phyloP scores from a whole-genome alignment of 164 flowering plant genomes.

The Taxillus chinensis region DNA sequence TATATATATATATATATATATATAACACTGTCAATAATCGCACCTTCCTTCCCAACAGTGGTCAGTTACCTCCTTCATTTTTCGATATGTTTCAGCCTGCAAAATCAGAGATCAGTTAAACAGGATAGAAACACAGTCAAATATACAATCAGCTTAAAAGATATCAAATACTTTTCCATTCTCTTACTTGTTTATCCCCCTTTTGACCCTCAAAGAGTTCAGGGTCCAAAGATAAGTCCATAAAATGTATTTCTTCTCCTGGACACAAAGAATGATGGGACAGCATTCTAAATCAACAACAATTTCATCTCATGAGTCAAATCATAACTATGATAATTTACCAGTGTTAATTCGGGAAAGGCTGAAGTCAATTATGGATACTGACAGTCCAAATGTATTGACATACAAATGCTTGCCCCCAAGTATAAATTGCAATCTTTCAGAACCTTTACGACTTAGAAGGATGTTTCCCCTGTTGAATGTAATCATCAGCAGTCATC shows the following conservation, averaged over 20 bases:
- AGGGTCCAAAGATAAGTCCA: conserved; percentile 79
- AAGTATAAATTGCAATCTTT: conserved; percentile 38
- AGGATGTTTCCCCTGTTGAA: conserved; percentile 90
- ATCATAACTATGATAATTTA: conserved; percentile 8
- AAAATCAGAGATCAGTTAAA: neutral
- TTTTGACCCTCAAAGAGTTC: conserved; percentile 85
- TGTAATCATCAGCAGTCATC: conserved; percentile 4
- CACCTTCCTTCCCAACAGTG: conserved; percentile 97
- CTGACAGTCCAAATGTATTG: conserved; percentile 48
- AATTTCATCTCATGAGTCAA: neutral
- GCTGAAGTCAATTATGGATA: conserved; percentile 84
- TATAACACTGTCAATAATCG: neutral
- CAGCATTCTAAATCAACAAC: neutral
- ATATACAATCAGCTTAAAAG: neutral
- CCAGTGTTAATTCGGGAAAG: conserved; percentile 91
- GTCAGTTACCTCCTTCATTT: conserved; percentile 78
- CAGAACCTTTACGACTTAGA: conserved; percentile 46
- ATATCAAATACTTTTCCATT: neutral
- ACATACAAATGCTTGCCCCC: conserved; percentile 52
- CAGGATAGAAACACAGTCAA: neutral
- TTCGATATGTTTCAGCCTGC: conserved; percentile 89
- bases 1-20: too few relatives aligned
- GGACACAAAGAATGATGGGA: conserved; percentile 12
- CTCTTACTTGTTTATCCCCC: conserved; percentile 82
- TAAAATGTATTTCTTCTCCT: conserved; percentile 74